A percentile compares a stretch with the other conserved stretches of the same genome.
Conservation (phyloP, 352 stramenopile species). For the Phytophthora colocasiae region DNA sequence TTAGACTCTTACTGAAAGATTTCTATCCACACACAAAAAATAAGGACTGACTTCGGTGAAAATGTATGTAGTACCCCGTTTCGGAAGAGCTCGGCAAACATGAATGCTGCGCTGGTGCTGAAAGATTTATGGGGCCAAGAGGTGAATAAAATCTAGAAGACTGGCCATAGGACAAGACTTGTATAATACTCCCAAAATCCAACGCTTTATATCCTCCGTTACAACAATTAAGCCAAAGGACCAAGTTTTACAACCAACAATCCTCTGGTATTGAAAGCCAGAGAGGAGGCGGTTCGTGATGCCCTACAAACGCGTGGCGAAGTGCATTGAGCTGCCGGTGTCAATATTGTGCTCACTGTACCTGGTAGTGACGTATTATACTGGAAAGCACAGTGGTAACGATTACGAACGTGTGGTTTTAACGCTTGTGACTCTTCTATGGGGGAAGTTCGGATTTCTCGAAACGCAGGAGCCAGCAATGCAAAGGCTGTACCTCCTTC, state of each 20-base stretch:
- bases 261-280: not conserved
- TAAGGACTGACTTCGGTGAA: no score
- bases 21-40: no score
- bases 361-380: slow-evolving; percentile 9
- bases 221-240: not conserved
- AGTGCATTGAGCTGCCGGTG: slow-evolving; percentile 39
- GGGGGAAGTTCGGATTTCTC: slow-evolving; percentile 33
- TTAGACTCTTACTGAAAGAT: no score
- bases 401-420: no score
- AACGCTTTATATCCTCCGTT: not conserved
- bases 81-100: no score
- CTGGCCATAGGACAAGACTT: no score
- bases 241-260: not conserved
- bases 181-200: no score
- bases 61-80: no score
- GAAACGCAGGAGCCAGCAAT: slow-evolving; percentile 33
- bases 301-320: slow-evolving; percentile 17
- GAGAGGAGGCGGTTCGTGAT: slow-evolving; percentile 4
- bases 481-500: slow-evolving; percentile 28
- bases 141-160: no score
- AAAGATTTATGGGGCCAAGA: no score
- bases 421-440: slow-evolving; percentile 16
- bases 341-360: slow-evolving; percentile 33
- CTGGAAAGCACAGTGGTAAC: not conserved
- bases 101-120: no score